Evolutionary conservation across 441 rosid genomes (phyloP), one percentile per base, ranked within the genome.

Genomic region (Erodium chrysanthum): DNA sequence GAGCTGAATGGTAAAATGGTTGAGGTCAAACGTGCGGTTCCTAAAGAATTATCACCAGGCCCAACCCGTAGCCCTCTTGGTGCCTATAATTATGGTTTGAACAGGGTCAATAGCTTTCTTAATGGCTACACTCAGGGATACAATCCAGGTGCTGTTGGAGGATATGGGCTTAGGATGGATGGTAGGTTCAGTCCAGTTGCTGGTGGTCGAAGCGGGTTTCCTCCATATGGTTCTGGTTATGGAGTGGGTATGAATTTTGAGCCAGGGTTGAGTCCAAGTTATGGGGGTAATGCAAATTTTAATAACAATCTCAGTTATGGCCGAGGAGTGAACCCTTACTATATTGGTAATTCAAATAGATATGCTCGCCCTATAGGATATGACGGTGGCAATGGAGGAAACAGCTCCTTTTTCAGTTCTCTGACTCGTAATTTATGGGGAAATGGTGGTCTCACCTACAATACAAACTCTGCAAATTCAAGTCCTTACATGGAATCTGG

Each of bases 31-130:
- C 83, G 96, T 75, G 98, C 98, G 68, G 96, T 92, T 77, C 98
- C 96, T 44, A 90, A 90, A 78, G 96, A 92, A 75, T 73, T 87
- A 72, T 92, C 96, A 62, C 92, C 96, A 12, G 86, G 96, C 77
- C 93, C 96, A 5, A 80, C 76, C 71, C 92, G 91, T 56, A 86
- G 94, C 58, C 89, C 94, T 10, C 84, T 87, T 65, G 87, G 91
- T 74, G 96, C 96, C 62, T 90, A 86, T 75, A 85, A 84, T 76
- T 86, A 85, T 54, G 90, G 92, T 66, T 78, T 85, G 71, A 85
- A 74, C 78, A 88, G 97, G 71, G 86, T 85, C 69, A 87, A 76
- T 75, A 88, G 80, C 80, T 85, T 90, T 56, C 82, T 90, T 29
- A 87, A 81, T 79, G 96, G 92, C 14, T 90, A 84, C 84, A 86